Base-by-base conservation (phyloP, 1,139 yeast species). In the Suhomyces yuchorum region DNA sequence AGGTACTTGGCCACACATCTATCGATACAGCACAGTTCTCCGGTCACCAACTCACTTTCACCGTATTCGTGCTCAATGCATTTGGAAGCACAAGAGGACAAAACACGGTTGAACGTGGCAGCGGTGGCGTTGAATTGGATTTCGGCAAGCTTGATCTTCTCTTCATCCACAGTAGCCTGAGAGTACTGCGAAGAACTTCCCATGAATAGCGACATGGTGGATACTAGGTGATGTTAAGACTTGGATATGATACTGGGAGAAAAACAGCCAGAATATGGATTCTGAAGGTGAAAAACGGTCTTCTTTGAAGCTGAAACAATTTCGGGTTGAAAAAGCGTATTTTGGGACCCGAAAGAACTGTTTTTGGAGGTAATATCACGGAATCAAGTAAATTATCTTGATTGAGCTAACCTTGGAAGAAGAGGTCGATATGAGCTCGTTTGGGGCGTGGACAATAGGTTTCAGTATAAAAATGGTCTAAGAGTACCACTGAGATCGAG, bases 1-100 rank as follows among this genome's bases (percentile, higher is more conserved):
- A 86, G 83, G 62, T 83, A 86, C 65, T 89, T 89, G 48, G 81
- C 67, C 36, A 86, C 91, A 68, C 96, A 88, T 51, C 96, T 70
- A 64, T 88, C 95, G 4, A 85, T 68, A 63, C 96, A 89, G 45
- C 80, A 75, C 55, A 72, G 68, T 62, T 89, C 96, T 23, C 96
- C 96, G 56, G 88, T 87, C 51, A 81, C 80, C 47, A 89, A 70
- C 32, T 91, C 97, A 14, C 81, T 78, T 60, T 91, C 97, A 17
- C 90, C 92, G 66, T 87, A 91, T 19, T 81, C 83, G 48, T 68
- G 77, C 8, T 85, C 84, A 40, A 91, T 77, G 66, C 98, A 91
- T 65, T 91, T 91, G 48, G 67, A 60, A 44, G 78, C 74, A 65
- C 96, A 88, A 17, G 77, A 75, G 22, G 68, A 60, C 39, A 86